Conservation (phyloP, 345 rosid genomes). For the Clarkia xantiana region DNA sequence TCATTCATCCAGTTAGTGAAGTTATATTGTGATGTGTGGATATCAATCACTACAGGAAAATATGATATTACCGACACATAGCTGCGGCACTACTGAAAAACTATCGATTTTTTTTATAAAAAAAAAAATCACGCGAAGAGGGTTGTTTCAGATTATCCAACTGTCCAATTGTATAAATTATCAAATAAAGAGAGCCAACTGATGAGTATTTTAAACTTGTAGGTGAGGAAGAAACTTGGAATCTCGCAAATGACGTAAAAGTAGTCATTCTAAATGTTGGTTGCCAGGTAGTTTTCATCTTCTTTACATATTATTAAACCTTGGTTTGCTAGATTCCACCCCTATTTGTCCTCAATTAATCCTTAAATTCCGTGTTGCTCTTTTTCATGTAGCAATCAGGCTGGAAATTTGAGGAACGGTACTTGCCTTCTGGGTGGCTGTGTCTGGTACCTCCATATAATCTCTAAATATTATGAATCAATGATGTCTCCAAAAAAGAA, state of each 20-base stretch:
- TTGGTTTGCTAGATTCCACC: not conserved
- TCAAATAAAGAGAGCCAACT: too few relatives aligned
- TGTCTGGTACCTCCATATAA: conserved; percentile 56
- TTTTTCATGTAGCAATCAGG: conserved; percentile 70
- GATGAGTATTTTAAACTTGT: conserved; percentile 3
- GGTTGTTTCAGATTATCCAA: conserved; percentile 16
- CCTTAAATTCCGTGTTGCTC: not conserved
- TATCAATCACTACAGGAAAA: too few relatives aligned
- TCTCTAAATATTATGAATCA: not conserved
- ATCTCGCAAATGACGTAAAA: conserved; percentile 73
- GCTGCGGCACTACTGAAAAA: too few relatives aligned
- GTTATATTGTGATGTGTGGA: too few relatives aligned
- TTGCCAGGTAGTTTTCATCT: conserved; percentile 55
- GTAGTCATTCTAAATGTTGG: conserved; percentile 90
- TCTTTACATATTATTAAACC: not conserved
- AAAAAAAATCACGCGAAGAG: conserved; percentile 85
- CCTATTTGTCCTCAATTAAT: not conserved
- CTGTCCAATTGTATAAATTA: too few relatives aligned
- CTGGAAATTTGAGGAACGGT: conserved; percentile 83
- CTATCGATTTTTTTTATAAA: too few relatives aligned
- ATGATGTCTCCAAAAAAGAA: conserved; percentile 2
- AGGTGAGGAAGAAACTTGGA: conserved; percentile 84
- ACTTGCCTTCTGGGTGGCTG: conserved; percentile 80
- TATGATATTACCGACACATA: too few relatives aligned
- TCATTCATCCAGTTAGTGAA: too few relatives aligned